phyloP scores from a whole-genome alignment of 148 eudicot species.

The Heliosperma pusillum region DNA sequence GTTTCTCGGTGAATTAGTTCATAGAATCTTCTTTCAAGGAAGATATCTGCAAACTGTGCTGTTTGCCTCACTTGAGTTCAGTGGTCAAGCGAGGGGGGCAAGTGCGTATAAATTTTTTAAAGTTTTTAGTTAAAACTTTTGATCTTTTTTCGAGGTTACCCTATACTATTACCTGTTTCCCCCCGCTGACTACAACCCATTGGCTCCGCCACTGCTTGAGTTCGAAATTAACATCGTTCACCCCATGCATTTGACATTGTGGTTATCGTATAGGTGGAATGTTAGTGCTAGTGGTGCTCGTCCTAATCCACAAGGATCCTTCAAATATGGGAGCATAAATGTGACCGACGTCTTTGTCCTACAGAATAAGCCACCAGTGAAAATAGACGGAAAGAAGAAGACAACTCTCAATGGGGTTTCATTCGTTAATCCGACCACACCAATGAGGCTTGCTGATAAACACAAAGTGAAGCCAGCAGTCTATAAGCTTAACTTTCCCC shows the following conservation, averaged over 20 bases:
- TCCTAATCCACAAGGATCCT: slow-evolving; percentile 98
- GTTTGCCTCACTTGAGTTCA: not conserved
- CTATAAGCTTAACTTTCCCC: slow-evolving; percentile 84
- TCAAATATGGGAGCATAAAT: slow-evolving; percentile 81
- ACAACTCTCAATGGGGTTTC: slow-evolving; percentile 79
- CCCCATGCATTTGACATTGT: not conserved
- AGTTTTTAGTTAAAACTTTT: too few species aligned
- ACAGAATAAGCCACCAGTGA: slow-evolving; percentile 64
- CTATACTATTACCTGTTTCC: too few species aligned
- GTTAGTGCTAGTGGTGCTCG: slow-evolving; percentile 98
- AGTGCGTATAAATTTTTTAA: too few species aligned
- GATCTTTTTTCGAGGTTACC: too few species aligned
- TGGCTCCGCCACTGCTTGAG: too few species aligned
- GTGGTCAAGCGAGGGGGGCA: too few species aligned
- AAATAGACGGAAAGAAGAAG: slow-evolving; percentile 53
- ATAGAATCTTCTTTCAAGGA: too few species aligned
- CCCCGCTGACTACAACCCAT: too few species aligned
- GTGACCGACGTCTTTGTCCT: slow-evolving; percentile 84
- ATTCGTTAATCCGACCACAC: slow-evolving; percentile 78
- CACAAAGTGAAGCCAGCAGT: slow-evolving; percentile 60
- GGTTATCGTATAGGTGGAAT: slow-evolving; percentile 75
- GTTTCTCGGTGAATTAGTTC: too few species aligned
- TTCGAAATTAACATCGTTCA: not conserved
- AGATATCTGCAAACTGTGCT: too few species aligned
- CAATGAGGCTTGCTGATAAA: slow-evolving; percentile 88